Conservation (phyloP, 2,329 filamentous ascomycete genomes). For the Monosporascus ibericus region DNA sequence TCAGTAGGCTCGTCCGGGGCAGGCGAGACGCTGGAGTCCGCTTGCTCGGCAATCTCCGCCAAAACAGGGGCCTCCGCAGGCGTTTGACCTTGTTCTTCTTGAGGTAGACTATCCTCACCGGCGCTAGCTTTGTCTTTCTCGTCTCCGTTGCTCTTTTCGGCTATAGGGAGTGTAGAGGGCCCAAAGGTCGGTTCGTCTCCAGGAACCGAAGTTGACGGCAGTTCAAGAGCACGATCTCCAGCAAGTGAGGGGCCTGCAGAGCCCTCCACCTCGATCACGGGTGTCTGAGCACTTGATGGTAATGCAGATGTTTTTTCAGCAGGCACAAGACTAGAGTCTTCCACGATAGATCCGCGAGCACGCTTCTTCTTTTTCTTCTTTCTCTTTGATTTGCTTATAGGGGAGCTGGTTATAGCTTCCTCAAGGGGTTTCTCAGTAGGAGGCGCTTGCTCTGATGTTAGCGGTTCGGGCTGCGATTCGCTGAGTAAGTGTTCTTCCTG, state of each 20-base stretch:
- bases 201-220: not conserved
- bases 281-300: constrained; percentile 2
- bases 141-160: not conserved
- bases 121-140: not conserved
- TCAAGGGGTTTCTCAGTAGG: constrained; percentile 3
- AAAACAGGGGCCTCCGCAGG: not conserved
- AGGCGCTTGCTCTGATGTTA: constrained; percentile 6
- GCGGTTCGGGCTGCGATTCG: constrained; percentile 2
- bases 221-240: not conserved
- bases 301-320: constrained; percentile 3
- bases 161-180: not conserved
- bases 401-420: constrained; percentile 1
- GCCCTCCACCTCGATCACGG: constrained; percentile 3
- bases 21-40: not conserved
- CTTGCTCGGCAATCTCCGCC: not conserved
- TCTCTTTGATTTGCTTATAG: constrained; percentile 13
- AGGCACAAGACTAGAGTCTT: constrained; percentile 5
- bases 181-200: constrained; percentile 1
- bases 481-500: not conserved
- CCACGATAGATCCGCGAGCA: constrained; percentile 4
- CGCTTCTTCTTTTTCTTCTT: constrained; percentile 18
- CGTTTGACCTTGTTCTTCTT: not conserved
- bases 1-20: not conserved
- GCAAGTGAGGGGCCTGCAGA: constrained; percentile 1
- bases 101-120: not conserved